A percentile compares a stretch with the other conserved stretches of the same genome.
phyloP scores from a whole-genome alignment of 305 asterid genomes.

The Withania somnifera region DNA sequence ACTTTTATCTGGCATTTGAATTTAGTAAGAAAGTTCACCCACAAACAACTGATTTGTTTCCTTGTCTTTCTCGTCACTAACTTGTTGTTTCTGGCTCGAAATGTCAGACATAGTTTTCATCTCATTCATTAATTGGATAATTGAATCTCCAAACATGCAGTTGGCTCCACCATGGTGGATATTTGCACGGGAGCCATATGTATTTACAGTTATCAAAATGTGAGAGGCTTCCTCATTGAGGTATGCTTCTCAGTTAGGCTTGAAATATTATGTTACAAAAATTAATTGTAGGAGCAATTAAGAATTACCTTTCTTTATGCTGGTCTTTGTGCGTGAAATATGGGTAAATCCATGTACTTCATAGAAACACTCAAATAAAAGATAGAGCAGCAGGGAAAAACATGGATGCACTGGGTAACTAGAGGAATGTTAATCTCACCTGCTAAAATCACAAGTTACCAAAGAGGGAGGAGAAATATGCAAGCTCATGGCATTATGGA shows the following conservation, averaged over 20 bases:
- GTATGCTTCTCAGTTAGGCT: constrained; percentile 68
- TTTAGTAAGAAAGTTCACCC: constrained; percentile 22
- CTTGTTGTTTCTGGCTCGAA: constrained; percentile 9
- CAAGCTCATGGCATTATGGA: neutral
- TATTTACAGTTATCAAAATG: constrained; percentile 49
- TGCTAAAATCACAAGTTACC: neutral
- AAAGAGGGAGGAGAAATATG: neutral
- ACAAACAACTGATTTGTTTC: constrained; percentile 11
- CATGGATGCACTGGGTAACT: neutral
- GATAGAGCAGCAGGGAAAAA: neutral
- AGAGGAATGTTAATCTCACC: neutral
- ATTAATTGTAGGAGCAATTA: constrained; percentile 8
- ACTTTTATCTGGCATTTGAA: constrained; percentile 42
- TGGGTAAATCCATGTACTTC: neutral
- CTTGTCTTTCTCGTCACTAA: constrained; percentile 21
- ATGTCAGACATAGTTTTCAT: constrained; percentile 20
- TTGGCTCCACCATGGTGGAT: constrained; percentile 56
- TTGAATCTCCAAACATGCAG: constrained; percentile 64
- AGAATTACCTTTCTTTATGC: neutral
- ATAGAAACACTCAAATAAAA: neutral
- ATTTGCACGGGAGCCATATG: constrained; percentile 49
- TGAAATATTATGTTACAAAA: constrained; percentile 25
- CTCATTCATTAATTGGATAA: constrained; percentile 31
- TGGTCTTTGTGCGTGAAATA: neutral
- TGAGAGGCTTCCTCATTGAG: constrained; percentile 85